Conservation (phyloP, 202 grass and related monocot genomes). For the Brachypodium distachyon region DNA sequence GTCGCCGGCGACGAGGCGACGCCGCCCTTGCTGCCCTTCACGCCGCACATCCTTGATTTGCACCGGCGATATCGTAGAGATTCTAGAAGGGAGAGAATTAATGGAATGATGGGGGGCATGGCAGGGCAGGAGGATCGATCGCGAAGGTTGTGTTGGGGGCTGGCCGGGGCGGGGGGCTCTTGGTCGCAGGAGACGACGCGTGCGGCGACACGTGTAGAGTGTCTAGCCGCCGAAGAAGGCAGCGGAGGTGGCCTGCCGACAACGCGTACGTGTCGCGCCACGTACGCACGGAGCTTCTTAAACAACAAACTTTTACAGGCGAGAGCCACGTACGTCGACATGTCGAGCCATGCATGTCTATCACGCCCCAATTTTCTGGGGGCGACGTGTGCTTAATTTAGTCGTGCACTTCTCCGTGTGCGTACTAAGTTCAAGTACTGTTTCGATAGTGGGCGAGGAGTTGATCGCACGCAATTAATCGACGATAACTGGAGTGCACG, state of each 20-base stretch:
- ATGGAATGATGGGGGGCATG: neutral
- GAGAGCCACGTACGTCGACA: too few species aligned
- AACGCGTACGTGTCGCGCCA: neutral
- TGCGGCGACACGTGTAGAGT: constrained; percentile 13
- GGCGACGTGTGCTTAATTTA: neutral
- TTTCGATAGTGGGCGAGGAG: neutral
- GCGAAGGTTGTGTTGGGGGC: neutral
- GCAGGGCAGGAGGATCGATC: neutral
- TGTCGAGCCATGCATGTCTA: too few species aligned
- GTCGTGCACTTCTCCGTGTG: neutral
- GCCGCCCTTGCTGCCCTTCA: neutral
- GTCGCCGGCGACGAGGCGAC: neutral
- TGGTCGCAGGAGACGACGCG: constrained; percentile 15
- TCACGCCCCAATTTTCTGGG: too few species aligned
- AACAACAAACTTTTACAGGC: too few species aligned
- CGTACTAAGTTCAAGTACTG: too few species aligned
- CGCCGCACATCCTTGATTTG: neutral
- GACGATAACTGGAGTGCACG: neutral
- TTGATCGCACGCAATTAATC: constrained; percentile 25
- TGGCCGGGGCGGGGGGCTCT: neutral
- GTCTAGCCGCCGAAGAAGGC: neutral
- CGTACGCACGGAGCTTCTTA: neutral
- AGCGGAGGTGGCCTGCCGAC: neutral
- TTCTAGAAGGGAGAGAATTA: too few species aligned
- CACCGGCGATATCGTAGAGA: neutral